phyloP scores from a whole-genome alignment of 495 filamentous ascomycete species.

The Saxophila tyrrhenica region DNA sequence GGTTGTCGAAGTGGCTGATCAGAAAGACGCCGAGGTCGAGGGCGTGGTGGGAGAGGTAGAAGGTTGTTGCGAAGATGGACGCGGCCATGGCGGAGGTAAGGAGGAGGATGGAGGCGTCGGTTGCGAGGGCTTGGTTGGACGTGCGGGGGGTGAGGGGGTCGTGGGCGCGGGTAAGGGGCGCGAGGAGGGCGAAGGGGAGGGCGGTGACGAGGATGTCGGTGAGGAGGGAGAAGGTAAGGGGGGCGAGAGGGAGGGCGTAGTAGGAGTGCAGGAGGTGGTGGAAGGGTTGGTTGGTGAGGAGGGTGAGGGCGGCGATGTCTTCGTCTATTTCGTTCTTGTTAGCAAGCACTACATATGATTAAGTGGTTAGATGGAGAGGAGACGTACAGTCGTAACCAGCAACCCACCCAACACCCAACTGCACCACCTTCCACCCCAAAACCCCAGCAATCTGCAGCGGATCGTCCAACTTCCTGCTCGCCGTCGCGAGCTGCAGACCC shows the following conservation, averaged over 20 bases:
- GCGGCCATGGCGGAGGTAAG: conserved; percentile 55
- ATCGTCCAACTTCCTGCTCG: conserved; percentile 49
- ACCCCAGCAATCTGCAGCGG: conserved; percentile 50
- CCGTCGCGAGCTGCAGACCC: conserved; percentile 45
- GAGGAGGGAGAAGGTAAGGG: conserved; percentile 43
- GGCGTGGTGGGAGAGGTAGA: conserved; percentile 48
- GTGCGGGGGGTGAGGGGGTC: conserved; percentile 33
- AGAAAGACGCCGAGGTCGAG: conserved; percentile 54
- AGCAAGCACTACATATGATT: background rate
- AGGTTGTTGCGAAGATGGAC: conserved; percentile 45
- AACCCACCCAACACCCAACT: conserved; percentile 60
- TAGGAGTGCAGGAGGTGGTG: conserved; percentile 61
- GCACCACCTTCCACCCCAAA: conserved; percentile 54
- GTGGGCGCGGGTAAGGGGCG: conserved; percentile 51
- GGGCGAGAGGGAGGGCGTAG: conserved; percentile 52
- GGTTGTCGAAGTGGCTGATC: conserved; percentile 55
- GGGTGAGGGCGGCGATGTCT: conserved; percentile 55
- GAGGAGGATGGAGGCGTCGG: conserved; percentile 49
- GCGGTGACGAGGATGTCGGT: conserved; percentile 57
- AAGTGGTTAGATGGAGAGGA: background rate
- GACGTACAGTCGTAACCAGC: conserved; percentile 55
- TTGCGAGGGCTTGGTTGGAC: conserved; percentile 57
- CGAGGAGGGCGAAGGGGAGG: conserved; percentile 60
- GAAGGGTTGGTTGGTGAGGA: conserved; percentile 60
- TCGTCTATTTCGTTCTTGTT: conserved; percentile 35